Evolutionary conservation across 2,329 filamentous ascomycete genomes (phyloP).

Genomic region (Hypoxylon rubiginosum): DNA sequence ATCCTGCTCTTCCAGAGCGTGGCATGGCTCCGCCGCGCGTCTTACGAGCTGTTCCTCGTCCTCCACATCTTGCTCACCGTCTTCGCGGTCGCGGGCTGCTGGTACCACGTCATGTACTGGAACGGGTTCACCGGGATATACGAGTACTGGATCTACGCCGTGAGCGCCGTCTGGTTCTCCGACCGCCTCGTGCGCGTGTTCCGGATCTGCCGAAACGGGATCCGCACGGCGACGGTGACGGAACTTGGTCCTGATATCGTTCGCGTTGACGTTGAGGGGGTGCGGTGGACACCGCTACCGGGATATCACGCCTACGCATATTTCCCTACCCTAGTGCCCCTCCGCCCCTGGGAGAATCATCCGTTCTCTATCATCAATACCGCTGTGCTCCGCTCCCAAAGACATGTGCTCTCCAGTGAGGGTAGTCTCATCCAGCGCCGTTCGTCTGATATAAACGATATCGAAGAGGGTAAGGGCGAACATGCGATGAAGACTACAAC

Average conservation of each 20-base stretch:
- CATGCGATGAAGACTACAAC: too few species aligned
- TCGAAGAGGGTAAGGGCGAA: constrained; percentile 6
- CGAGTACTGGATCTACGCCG: constrained; percentile 43
- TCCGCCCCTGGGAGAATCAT: constrained; percentile 66
- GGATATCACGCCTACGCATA: constrained; percentile 60
- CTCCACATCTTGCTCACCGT: constrained; percentile 33
- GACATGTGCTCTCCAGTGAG: not conserved
- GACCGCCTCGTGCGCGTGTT: constrained; percentile 59
- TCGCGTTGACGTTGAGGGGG: constrained; percentile 58
- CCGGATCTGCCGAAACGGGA: constrained; percentile 56
- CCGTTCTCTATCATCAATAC: constrained; percentile 61
- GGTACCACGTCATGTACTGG: constrained; percentile 51
- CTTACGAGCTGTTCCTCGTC: constrained; percentile 40
- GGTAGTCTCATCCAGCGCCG: not conserved
- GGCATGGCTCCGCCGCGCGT: constrained; percentile 44
- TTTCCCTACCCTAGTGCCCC: constrained; percentile 61
- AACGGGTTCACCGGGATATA: constrained; percentile 23
- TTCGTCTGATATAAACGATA: constrained; percentile 4
- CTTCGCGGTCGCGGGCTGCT: constrained; percentile 46
- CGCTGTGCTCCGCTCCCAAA: constrained; percentile 14
- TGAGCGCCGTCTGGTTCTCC: constrained; percentile 52
- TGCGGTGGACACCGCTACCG: constrained; percentile 52
- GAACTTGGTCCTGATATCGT: constrained; percentile 53
- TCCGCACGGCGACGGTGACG: constrained; percentile 55
- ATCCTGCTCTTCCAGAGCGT: constrained; percentile 48